These are phyloP conservation scores for Colletotrichum sp. DNA, from an alignment of 2,329 filamentous ascomycete genomes.

Conservation along the genomic window DNA sequence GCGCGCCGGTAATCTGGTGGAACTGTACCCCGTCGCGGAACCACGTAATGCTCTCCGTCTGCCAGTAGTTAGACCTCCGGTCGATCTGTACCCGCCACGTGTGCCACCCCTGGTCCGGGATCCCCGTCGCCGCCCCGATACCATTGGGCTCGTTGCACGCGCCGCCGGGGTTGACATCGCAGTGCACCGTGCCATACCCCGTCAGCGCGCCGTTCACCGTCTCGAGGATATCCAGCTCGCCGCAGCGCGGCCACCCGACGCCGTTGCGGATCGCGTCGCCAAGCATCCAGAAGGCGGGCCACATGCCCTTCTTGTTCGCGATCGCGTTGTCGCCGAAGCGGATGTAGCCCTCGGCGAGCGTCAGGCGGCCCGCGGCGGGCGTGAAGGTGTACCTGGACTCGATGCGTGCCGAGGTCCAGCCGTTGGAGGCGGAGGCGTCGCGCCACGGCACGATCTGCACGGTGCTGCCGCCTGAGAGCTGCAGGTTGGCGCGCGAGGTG, in stretches of 20 bases:
- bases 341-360: conserved; percentile 48
- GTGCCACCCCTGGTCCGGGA: conserved; percentile 52
- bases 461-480: conserved; percentile 55
- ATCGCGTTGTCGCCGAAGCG: conserved; percentile 44
- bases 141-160: conserved; percentile 53
- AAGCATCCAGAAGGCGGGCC: conserved; percentile 60
- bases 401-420: conserved; percentile 56
- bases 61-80: conserved; percentile 47
- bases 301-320: conserved; percentile 51
- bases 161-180: conserved; percentile 46
- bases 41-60: conserved; percentile 54
- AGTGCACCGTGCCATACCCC: conserved; percentile 55
- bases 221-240: conserved; percentile 58
- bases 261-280: conserved; percentile 51
- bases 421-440: conserved; percentile 34
- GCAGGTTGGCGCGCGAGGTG: conserved; percentile 47
- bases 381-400: conserved; percentile 53
- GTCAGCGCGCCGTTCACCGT: conserved; percentile 49
- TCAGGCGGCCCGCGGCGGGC: conserved; percentile 41
- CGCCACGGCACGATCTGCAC: conserved; percentile 55
- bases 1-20: conserved; percentile 45
- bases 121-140: conserved; percentile 34
- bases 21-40: conserved; percentile 49
- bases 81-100: conserved; percentile 54
- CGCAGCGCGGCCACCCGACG: conserved; percentile 52